Percentiles rank a stretch among this genome's conserved stretches.
Evolutionary conservation across 805 yeast genomes (phyloP).

Genomic region (Kodamaea laetipori): DNA sequence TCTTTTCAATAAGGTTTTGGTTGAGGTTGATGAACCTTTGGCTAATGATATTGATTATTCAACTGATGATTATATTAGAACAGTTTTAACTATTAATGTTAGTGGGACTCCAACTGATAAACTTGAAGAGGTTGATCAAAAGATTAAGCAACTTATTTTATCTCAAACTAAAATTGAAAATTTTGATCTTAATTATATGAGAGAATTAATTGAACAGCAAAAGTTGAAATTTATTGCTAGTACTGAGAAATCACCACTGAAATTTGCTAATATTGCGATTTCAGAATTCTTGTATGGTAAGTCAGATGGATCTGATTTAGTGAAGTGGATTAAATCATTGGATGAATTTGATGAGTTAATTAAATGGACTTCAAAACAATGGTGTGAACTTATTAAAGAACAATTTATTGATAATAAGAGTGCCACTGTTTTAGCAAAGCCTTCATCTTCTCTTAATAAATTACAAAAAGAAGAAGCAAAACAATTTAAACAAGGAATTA

Average conservation of each 20-base stretch:
- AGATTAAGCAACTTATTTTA: slow-evolving; percentile 51
- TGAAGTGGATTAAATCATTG: slow-evolving; percentile 54
- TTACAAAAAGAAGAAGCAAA: slow-evolving; percentile 52
- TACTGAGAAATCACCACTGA: slow-evolving; percentile 63
- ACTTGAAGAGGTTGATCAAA: slow-evolving; percentile 54
- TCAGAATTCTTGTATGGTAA: slow-evolving; percentile 81
- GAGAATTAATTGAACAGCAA: slow-evolving; percentile 66
- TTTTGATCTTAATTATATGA: slow-evolving; percentile 66
- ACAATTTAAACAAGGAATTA: slow-evolving; percentile 51
- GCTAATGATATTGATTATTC: slow-evolving; percentile 71
- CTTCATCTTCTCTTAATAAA: slow-evolving; percentile 64
- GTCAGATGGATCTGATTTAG: slow-evolving; percentile 57
- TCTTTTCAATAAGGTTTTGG: slow-evolving; percentile 65
- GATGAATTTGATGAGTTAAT: slow-evolving; percentile 59
- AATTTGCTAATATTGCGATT: slow-evolving; percentile 67
- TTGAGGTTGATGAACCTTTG: slow-evolving; percentile 79
- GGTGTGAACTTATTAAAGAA: slow-evolving; percentile 59
- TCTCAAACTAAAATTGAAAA: slow-evolving; percentile 51
- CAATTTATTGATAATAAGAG: slow-evolving; percentile 63
- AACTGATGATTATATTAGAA: slow-evolving; percentile 71
- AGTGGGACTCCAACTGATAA: slow-evolving; percentile 76
- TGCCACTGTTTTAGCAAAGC: slow-evolving; percentile 69
- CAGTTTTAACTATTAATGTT: slow-evolving; percentile 58
- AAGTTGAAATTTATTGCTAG: slow-evolving; percentile 61
- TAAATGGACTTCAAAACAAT: slow-evolving; percentile 64